Conservation (phyloP, 306 rosid species). For the Herpetospermum pedunculosum region DNA sequence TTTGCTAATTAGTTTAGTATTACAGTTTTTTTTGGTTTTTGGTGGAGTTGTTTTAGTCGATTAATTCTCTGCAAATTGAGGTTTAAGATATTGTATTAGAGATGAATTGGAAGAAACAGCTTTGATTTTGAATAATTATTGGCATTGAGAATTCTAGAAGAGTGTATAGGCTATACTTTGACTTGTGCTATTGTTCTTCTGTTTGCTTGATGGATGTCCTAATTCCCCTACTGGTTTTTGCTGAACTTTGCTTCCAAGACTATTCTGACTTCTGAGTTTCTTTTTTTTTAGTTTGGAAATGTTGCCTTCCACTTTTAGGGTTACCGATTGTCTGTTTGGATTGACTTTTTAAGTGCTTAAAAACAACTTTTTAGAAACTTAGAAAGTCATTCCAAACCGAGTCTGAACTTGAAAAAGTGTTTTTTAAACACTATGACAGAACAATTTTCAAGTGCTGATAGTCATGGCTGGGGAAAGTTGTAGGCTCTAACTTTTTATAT, state of each 20-base stretch:
- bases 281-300: background rate
- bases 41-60: background rate
- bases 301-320: background rate
- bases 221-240: background rate
- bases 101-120: background rate
- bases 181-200: background rate
- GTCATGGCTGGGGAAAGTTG: background rate
- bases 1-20: background rate
- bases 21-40: background rate
- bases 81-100: background rate
- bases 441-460: background rate
- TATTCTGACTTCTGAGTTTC: background rate
- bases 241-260: background rate
- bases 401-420: background rate
- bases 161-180: background rate
- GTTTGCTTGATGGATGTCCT: background rate
- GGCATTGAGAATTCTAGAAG: background rate
- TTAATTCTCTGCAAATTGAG: background rate
- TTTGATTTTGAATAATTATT: background rate
- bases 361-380: too few species aligned
- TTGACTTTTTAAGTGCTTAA: background rate
- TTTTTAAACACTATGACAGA: background rate
- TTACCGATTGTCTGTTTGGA: too few species aligned
- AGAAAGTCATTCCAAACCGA: too few species aligned
- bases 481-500: background rate